phyloP scores from a whole-genome alignment of 257 asterid genomes.

The Euphrasia confusa region DNA sequence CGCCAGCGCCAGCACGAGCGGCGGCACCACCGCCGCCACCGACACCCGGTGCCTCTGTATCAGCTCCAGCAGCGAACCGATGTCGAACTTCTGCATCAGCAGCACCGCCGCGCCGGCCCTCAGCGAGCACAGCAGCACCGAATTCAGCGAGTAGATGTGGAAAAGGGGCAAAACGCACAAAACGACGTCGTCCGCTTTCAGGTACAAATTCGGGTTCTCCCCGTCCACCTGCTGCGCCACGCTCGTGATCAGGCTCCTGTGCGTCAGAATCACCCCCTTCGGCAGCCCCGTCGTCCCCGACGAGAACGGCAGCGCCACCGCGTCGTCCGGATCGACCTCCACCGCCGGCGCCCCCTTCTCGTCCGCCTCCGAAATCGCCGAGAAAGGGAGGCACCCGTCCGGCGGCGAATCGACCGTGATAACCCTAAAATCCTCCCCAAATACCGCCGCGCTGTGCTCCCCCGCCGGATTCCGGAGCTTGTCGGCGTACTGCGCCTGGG shows the following conservation, averaged over 20 bases:
- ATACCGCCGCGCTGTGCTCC: constrained; percentile 20
- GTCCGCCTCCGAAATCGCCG: constrained; percentile 36
- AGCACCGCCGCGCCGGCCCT: constrained; percentile 65
- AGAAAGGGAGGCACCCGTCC: constrained; percentile 55
- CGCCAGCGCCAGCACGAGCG: constrained; percentile 68
- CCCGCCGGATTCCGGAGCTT: constrained; percentile 49
- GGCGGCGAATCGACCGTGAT: constrained; percentile 57
- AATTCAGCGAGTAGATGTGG: constrained; percentile 61
- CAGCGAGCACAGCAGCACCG: constrained; percentile 56
- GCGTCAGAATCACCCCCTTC: constrained; percentile 73
- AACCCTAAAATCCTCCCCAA: constrained; percentile 45
- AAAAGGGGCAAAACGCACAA: constrained; percentile 70
- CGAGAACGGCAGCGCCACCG: constrained; percentile 73
- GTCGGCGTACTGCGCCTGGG: constrained; percentile 63
- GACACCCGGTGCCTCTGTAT: constrained; percentile 61
- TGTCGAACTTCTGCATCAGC: constrained; percentile 72
- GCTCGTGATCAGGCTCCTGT: constrained; percentile 62
- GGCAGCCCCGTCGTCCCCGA: constrained; percentile 85
- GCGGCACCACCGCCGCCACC: constrained; percentile 85
- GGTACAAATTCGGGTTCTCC: constrained; percentile 61
- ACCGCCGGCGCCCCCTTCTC: constrained; percentile 35
- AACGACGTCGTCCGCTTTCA: constrained; percentile 53
- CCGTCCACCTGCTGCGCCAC: constrained; percentile 84
- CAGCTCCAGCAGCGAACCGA: constrained; percentile 51
- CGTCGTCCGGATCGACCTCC: constrained; percentile 44